A percentile compares a stretch with the other conserved stretches of the same genome.
phyloP scores from a whole-genome alignment of 805 yeast species.

The Wickerhamiella siamensis region DNA sequence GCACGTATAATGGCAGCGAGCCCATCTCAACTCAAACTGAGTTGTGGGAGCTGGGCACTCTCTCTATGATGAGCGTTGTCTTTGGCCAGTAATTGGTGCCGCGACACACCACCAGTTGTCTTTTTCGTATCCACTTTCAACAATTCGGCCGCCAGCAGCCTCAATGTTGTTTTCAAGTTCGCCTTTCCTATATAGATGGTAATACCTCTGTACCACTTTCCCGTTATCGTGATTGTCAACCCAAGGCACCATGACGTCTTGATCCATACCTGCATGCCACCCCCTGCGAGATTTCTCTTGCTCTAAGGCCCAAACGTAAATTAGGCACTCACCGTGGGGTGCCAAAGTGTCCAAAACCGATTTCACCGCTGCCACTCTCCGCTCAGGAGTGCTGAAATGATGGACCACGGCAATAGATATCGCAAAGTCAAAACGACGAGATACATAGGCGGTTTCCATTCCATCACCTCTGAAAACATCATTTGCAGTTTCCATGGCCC shows the following conservation, averaged over 20 bases:
- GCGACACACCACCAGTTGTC: slow-evolving; percentile 74
- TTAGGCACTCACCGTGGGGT: slow-evolving; percentile 51
- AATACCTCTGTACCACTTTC: slow-evolving; percentile 63
- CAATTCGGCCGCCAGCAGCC: slow-evolving; percentile 54
- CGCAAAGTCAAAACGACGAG: slow-evolving; percentile 58
- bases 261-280: slow-evolving; percentile 80
- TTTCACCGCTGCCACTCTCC: slow-evolving; percentile 62
- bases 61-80: not conserved
- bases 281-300: slow-evolving; percentile 82
- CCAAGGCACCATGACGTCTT: slow-evolving; percentile 95
- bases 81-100: not conserved
- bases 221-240: slow-evolving; percentile 41
- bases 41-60: not conserved
- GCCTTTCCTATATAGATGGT: slow-evolving; percentile 74
- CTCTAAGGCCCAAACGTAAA: slow-evolving; percentile 95
- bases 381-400: slow-evolving; percentile 74
- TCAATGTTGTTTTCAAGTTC: slow-evolving; percentile 62
- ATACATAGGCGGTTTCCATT: slow-evolving; percentile 41
- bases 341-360: slow-evolving; percentile 50
- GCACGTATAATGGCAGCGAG: slow-evolving; percentile 11
- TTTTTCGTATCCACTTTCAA: slow-evolving; percentile 70
- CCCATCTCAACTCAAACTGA: slow-evolving; percentile 3
- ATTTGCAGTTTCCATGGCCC: slow-evolving; percentile 39
- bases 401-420: slow-evolving; percentile 92
- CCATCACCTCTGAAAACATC: slow-evolving; percentile 77